Evolutionary conservation across 2,329 filamentous ascomycete species (phyloP).

Genomic region (Chaetothyriales sp.): DNA sequence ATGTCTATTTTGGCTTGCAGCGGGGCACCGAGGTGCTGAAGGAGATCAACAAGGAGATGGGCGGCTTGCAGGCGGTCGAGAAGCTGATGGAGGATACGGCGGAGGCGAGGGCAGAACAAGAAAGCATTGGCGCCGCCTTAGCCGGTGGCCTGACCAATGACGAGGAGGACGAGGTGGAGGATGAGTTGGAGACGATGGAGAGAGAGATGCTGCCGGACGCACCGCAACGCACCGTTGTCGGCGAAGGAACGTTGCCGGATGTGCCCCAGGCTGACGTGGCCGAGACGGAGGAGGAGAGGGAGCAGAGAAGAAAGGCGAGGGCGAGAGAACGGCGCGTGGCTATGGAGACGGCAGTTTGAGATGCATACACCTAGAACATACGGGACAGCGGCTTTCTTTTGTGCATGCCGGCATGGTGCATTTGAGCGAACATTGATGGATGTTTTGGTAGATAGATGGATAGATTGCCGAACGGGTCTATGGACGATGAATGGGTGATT

Average conservation of each 20-base stretch:
- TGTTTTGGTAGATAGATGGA: too few species aligned
- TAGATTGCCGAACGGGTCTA: too few species aligned
- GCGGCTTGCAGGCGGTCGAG: slow-evolving; percentile 83
- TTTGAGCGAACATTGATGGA: neutral
- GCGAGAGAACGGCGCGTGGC: slow-evolving; percentile 21
- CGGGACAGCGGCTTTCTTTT: too few species aligned
- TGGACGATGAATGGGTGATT: too few species aligned
- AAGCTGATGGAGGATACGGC: slow-evolving; percentile 87
- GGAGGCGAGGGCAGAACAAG: slow-evolving; percentile 82
- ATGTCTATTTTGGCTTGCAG: slow-evolving; percentile 81
- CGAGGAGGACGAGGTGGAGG: slow-evolving; percentile 95
- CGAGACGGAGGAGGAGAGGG: slow-evolving; percentile 18
- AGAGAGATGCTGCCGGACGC: slow-evolving; percentile 39
- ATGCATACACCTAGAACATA: slow-evolving; percentile 5
- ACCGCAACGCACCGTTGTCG: slow-evolving; percentile 15
- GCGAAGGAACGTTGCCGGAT: slow-evolving; percentile 24
- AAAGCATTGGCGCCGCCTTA: slow-evolving; percentile 90
- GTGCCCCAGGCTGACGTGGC: slow-evolving; percentile 25
- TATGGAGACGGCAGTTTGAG: slow-evolving; percentile 12
- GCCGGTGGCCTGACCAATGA: slow-evolving; percentile 78
- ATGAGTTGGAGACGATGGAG: slow-evolving; percentile 76
- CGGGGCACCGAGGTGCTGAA: slow-evolving; percentile 81
- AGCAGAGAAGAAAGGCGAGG: slow-evolving; percentile 22
- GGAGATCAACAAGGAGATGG: slow-evolving; percentile 92
- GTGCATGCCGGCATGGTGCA: too few species aligned